Conservation (phyloP, 768 basidiomycete genomes). For the Mycena pura region DNA sequence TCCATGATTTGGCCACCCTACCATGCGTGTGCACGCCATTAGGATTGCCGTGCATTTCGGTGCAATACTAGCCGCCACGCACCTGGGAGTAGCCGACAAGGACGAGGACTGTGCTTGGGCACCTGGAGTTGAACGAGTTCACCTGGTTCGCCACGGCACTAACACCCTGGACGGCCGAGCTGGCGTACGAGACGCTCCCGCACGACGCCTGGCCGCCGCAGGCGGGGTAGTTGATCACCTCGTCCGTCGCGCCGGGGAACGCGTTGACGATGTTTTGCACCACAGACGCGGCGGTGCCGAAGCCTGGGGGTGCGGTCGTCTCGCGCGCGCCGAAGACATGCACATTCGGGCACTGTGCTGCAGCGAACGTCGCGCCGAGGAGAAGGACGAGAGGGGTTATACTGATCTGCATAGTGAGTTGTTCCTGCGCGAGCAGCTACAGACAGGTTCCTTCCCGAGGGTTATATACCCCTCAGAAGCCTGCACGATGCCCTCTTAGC, state of each 20-base stretch:
- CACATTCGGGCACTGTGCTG: conserved; percentile 37
- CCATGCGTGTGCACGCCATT: not conserved
- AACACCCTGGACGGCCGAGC: conserved; percentile 38
- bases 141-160: conserved; percentile 38
- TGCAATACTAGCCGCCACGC: not conserved
- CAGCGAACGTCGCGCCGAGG: conserved; percentile 15
- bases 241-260: conserved; percentile 37
- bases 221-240: conserved; percentile 45
- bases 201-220: conserved; percentile 42
- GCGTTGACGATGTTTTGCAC: conserved; percentile 36
- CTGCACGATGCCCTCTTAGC: too few species aligned
- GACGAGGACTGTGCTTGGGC: conserved; percentile 39
- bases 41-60: not conserved
- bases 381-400: conserved; percentile 20
- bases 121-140: conserved; percentile 41
- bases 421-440: too few species aligned
- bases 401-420: conserved; percentile 12
- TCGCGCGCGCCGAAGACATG: conserved; percentile 45
- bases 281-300: conserved; percentile 38
- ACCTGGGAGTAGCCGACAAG: conserved; percentile 44
- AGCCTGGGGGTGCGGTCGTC: conserved; percentile 40
- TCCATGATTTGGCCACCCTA: conserved; percentile 44
- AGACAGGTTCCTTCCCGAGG: too few species aligned
- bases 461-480: too few species aligned
- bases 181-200: conserved; percentile 41